Evolutionary conservation across 306 rosid genomes (phyloP).

Genomic region (Castanospermum australe): DNA sequence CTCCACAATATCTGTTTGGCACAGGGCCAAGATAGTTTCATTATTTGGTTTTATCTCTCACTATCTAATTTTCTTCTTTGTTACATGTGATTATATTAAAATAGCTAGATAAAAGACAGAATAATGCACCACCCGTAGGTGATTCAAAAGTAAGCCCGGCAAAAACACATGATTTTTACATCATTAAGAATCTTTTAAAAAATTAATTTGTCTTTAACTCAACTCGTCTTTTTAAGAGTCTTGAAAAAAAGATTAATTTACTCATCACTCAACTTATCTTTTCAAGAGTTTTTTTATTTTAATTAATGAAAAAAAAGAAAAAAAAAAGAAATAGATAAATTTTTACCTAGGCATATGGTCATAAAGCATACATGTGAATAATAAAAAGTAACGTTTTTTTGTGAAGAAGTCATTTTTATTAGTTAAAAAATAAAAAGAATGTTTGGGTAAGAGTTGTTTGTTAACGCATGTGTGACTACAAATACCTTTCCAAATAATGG

Average conservation of each 20-base stretch:
- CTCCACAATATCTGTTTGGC: background rate
- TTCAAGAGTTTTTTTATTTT: too few relatives aligned
- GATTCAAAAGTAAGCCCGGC: background rate
- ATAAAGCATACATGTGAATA: conserved; percentile 40
- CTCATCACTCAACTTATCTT: background rate
- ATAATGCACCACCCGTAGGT: background rate
- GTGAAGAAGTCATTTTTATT: background rate
- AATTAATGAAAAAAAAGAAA: too few relatives aligned
- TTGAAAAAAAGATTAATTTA: conserved; percentile 27
- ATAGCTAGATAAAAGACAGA: background rate
- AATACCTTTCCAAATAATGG: background rate
- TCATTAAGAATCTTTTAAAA: background rate
- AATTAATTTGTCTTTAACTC: background rate
- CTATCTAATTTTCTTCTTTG: background rate
- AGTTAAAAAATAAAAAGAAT: background rate
- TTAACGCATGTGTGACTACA: background rate
- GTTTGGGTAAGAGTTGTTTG: background rate
- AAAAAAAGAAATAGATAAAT: background rate
- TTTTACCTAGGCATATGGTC: conserved; percentile 41
- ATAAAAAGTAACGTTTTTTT: too few relatives aligned
- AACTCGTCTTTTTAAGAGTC: conserved; percentile 19
- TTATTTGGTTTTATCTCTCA: background rate
- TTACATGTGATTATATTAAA: background rate
- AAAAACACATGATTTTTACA: conserved; percentile 1
- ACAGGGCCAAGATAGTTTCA: background rate